Percentiles rank a stretch among this genome's conserved stretches.
Evolutionary conservation across 768 basidiomycete species (phyloP).

Genomic region (Boletus rufocinnamomeus): DNA sequence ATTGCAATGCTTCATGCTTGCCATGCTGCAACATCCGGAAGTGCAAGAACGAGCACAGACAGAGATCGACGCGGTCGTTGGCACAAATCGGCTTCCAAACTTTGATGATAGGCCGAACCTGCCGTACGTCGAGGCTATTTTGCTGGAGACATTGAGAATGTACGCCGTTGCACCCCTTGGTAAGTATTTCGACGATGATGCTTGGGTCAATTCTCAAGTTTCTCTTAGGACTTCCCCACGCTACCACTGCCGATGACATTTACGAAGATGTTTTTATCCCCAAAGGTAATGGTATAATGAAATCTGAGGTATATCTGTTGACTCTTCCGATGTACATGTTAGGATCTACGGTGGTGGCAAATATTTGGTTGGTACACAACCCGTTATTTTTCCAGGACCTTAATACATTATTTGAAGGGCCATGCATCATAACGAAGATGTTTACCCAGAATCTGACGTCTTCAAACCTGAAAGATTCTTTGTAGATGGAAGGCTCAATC

Average conservation of each 20-base stretch:
- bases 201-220: not conserved
- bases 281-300: conserved; percentile 16
- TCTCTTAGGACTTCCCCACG: conserved; percentile 18
- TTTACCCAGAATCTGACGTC: conserved; percentile 21
- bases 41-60: not conserved
- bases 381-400: not conserved
- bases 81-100: not conserved
- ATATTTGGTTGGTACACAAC: conserved; percentile 19
- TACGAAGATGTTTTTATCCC: conserved; percentile 26
- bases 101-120: not conserved
- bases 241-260: conserved; percentile 21
- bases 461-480: conserved; percentile 39
- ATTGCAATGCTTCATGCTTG: not conserved
- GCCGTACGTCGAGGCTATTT: not conserved
- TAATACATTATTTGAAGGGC: conserved; percentile 15
- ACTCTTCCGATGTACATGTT: not conserved
- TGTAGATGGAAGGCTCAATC: conserved; percentile 11
- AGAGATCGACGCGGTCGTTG: not conserved
- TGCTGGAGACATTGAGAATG: not conserved
- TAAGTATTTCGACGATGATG: not conserved
- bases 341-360: conserved; percentile 24
- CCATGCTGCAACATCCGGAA: not conserved
- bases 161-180: conserved; percentile 19
- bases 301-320: not conserved
- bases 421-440: conserved; percentile 13